These are phyloP conservation scores for Dryas drummondii DNA, from an alignment of 306 rosid species.

Conservation along the genomic window DNA sequence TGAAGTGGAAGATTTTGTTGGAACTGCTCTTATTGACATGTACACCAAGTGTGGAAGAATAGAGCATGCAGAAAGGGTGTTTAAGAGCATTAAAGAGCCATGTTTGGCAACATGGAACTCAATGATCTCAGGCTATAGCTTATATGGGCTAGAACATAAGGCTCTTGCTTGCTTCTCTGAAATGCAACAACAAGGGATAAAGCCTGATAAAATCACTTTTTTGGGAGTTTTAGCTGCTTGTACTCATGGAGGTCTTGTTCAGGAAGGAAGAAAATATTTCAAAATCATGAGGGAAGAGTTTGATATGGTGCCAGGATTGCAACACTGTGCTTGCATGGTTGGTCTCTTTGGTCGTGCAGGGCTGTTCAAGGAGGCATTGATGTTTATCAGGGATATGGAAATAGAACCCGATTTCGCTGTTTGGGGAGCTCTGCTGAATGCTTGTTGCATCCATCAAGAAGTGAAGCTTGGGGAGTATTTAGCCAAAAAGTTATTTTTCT, in stretches of 20 bases:
- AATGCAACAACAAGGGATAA: constrained; percentile 49
- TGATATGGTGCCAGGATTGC: constrained; percentile 55
- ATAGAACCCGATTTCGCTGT: constrained; percentile 67
- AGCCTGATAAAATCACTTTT: constrained; percentile 72
- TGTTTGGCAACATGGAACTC: constrained; percentile 85
- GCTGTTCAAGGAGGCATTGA: constrained; percentile 60
- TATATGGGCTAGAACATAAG: constrained; percentile 56
- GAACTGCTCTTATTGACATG: constrained; percentile 82
- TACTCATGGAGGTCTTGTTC: constrained; percentile 60
- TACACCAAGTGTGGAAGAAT: constrained; percentile 77
- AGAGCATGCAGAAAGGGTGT: constrained; percentile 62
- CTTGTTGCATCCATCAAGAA: constrained; percentile 67
- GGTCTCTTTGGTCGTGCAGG: constrained; percentile 67
- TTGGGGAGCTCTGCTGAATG: constrained; percentile 70
- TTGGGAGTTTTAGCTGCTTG: constrained; percentile 76
- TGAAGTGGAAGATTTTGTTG: constrained; percentile 55
- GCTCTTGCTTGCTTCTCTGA: constrained; percentile 58
- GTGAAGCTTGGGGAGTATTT: constrained; percentile 64
- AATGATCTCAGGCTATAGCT: constrained; percentile 72
- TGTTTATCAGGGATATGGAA: constrained; percentile 51
- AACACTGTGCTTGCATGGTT: constrained; percentile 69
- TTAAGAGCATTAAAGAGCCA: constrained; percentile 53
- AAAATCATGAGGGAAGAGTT: constrained; percentile 49
- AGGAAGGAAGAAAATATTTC: constrained; percentile 49
- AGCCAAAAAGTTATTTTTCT: constrained; percentile 57